Base-by-base conservation (phyloP, 2,329 filamentous ascomycete species). In the Aspergillus fumigatus region DNA sequence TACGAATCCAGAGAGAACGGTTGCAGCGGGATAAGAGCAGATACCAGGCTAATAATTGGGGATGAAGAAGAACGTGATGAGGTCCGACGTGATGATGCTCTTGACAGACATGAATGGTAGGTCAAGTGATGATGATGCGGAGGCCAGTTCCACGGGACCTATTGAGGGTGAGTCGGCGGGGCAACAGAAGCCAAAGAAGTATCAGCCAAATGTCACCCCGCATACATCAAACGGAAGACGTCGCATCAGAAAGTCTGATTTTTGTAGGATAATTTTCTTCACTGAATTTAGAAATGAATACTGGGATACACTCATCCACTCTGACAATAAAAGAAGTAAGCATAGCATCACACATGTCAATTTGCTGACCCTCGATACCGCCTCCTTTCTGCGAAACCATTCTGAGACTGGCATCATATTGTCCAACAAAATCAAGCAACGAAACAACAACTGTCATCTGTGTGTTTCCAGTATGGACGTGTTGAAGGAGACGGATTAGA, bases 41-140 rank as follows among this genome's bases (percentile, higher is more conserved):
- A 43, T 21, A 38, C 29, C 19, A 48, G 40, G 40, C 19, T 23
- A 45, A 23, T 19, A 21, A 26, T 27, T 25, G 29, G 29, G 23
- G 19, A 50, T 23, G 43, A 35, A 35, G 29, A 17, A 21, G 40
- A 25, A 29, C 38, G 48, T 26, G 26, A 35, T 40, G 23, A 19
- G 51, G 11, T 38, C 41, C 17, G 29, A n/a, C 27, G 19, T 4
- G 50, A 40, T 45, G 40, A 58, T 61, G 57, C 54, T 54, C 48
- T 55, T 26, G 53, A 62, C 54, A 50, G 23, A 51, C 2, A 21
- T 19, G 50, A 55, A 54, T 55, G 54, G 50, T 45, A 54, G 55
- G 59, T 62, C 58, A 62, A 61, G 58, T 62, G 60, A 62, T 58
- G 60, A 62, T 58, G 58, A 51, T 35, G 29, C 52, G 47, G 59